Evolutionary conservation across 768 basidiomycete genomes (phyloP), one percentile per base, ranked within the genome.

Genomic region (Sporobolomyces roseus): DNA sequence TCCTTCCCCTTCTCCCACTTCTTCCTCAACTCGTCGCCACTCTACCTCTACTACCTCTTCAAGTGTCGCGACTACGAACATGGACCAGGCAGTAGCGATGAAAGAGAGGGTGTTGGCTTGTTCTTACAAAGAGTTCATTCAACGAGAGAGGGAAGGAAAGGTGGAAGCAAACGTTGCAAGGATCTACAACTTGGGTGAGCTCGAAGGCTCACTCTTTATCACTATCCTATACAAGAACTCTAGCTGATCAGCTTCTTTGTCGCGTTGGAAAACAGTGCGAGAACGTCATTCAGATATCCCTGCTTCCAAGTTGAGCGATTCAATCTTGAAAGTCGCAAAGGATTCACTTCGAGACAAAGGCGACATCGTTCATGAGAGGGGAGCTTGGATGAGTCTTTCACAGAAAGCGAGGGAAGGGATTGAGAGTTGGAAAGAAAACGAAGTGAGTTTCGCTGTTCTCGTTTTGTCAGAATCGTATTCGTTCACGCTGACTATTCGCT

Each of bases 371-470:
- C 54, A 36, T 17, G 19, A 29, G 10, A 45, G 13, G 25, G 56
- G 56, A 27, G 27, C 56, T 6, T 17, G 1, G 12, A 29, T 32
- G 12, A 27, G 16, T 4, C 4, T 58, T 27, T 27, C 56, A 29
- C 35, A 27, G 3, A 19, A 41, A 23, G 56, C 41, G 13, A 27
- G 29, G 2, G 2, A 30, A 45, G 56, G 38, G 8, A 58, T 58
- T 35, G 27, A 45, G 12, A 58, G 56, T 33, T 58, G 56, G 56
- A 58, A 43, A 27, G 7, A 58, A 21, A 41, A 33, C 43, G 7
- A 5, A 2, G 56, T 58, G 9, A 14, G 41, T 21, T 38, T 56
- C 54, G 6, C 19, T 19, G 12, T 54, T 10, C 30, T 54, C n/a
- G n/a, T n/a, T n/a, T n/a, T n/a, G n/a, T n/a, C n/a, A n/a, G n/a